phyloP scores from a whole-genome alignment of 805 yeast genomes.

The Monosporozyma aquatica region DNA sequence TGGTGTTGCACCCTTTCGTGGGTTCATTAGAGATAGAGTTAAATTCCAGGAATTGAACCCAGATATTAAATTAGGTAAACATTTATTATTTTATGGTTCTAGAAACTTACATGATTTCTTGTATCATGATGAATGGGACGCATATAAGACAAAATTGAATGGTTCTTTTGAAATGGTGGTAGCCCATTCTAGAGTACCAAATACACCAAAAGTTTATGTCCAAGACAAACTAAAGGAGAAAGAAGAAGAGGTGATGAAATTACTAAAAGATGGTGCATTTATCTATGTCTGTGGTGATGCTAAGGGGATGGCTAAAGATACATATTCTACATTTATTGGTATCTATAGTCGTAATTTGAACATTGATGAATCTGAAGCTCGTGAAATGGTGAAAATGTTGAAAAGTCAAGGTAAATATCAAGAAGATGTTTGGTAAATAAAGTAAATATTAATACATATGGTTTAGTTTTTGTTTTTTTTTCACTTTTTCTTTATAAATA shows the following conservation, averaged over 20 bases:
- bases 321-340: constrained; percentile 56
- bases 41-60: constrained; percentile 34
- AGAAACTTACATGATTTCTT: constrained; percentile 79
- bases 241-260: constrained; percentile 33
- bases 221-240: constrained; percentile 64
- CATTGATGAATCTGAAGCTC: constrained; percentile 57
- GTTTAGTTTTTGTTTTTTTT: too few species aligned
- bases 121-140: constrained; percentile 85
- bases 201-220: constrained; percentile 60
- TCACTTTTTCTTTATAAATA: too few species aligned
- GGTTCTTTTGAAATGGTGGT: constrained; percentile 59
- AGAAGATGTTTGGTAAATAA: constrained; percentile 90
- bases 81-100: constrained; percentile 78
- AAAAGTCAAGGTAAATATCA: constrained; percentile 84
- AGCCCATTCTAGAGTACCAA: constrained; percentile 78
- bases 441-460: too few species aligned
- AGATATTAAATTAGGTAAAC: constrained; percentile 50
- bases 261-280: constrained; percentile 70
- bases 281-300: constrained; percentile 98
- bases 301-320: constrained; percentile 89
- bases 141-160: constrained; percentile 54
- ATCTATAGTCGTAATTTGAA: constrained; percentile 57
- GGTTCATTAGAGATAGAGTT: constrained; percentile 81
- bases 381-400: constrained; percentile 66
- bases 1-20: constrained; percentile 97